Conservation (phyloP, 257 asterid genomes). For the Ajuga chamaepitys region DNA sequence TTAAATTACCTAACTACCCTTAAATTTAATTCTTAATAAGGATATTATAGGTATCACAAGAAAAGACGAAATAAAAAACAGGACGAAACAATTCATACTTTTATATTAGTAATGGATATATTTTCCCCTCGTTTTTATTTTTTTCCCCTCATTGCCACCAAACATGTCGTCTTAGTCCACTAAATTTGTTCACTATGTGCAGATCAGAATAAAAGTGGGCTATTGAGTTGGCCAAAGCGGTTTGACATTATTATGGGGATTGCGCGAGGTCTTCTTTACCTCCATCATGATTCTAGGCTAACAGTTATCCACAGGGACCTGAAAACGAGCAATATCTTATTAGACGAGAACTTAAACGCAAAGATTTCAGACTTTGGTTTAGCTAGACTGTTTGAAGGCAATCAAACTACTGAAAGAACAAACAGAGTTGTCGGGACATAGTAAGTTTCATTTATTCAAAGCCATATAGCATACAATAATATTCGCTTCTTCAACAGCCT, state of each 20-base stretch:
- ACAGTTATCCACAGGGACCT: slow-evolving; percentile 16
- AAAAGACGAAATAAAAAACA: no score
- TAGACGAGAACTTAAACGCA: slow-evolving; percentile 6
- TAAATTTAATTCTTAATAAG: no score
- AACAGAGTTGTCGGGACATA: slow-evolving; percentile 11
- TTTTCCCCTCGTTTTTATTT: no score
- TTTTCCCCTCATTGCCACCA: background rate
- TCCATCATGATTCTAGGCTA: slow-evolving; percentile 15
- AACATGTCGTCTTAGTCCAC: no score
- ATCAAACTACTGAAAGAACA: background rate
- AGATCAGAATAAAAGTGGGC: background rate
- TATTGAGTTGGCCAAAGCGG: slow-evolving; percentile 6
- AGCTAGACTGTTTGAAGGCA: slow-evolving; percentile 11
- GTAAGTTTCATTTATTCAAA: background rate
- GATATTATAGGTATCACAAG: no score
- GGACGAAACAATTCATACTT: no score
- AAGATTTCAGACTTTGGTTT: slow-evolving; percentile 17
- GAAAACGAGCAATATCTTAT: slow-evolving; percentile 10
- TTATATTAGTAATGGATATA: no score
- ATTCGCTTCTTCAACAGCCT: background rate
- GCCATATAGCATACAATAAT: no score
- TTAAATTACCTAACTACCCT: no score
- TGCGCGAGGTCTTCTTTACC: slow-evolving; percentile 12
- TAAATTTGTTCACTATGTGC: background rate
- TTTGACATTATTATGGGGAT: slow-evolving; percentile 13